Evolutionary conservation across 306 rosid genomes (phyloP).

Genomic region (Cercis canadensis): DNA sequence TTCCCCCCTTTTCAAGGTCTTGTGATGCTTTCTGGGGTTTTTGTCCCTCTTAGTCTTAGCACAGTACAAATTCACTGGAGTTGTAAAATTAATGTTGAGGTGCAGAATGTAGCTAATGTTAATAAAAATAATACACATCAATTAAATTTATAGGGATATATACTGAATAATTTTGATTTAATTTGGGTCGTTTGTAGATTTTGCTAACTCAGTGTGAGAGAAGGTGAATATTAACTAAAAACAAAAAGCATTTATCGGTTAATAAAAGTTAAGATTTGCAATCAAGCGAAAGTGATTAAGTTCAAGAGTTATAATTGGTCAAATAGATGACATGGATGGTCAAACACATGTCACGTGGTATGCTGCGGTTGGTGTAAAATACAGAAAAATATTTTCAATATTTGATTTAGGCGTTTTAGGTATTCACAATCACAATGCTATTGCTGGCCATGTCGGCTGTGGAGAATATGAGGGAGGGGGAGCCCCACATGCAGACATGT

Average conservation of each 20-base stretch:
- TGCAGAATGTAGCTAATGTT: too few relatives aligned
- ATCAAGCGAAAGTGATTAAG: neutral
- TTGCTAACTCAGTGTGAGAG: too few relatives aligned
- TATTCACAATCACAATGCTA: neutral
- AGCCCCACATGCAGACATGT: slow-evolving; percentile 76
- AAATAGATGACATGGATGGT: slow-evolving; percentile 55
- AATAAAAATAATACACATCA: too few relatives aligned
- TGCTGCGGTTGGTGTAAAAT: slow-evolving; percentile 53
- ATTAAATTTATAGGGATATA: too few relatives aligned
- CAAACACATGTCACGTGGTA: slow-evolving; percentile 67
- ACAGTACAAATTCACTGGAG: slow-evolving; percentile 32
- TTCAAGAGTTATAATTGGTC: slow-evolving; percentile 44
- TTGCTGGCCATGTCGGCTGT: slow-evolving; percentile 55
- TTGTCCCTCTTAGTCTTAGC: slow-evolving; percentile 27
- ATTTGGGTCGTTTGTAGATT: too few relatives aligned
- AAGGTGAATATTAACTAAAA: too few relatives aligned
- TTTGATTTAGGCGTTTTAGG: neutral
- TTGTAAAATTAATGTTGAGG: slow-evolving; percentile 31
- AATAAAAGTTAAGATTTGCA: slow-evolving; percentile 6
- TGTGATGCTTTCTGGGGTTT: slow-evolving; percentile 35
- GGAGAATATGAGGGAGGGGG: slow-evolving; percentile 37
- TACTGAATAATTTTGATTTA: too few relatives aligned
- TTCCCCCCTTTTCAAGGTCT: too few relatives aligned
- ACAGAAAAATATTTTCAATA: neutral
- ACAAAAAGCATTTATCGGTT: too few relatives aligned